Evolutionary conservation across 129 eudicot species (phyloP).

Genomic region (Flaveria trinervia): DNA sequence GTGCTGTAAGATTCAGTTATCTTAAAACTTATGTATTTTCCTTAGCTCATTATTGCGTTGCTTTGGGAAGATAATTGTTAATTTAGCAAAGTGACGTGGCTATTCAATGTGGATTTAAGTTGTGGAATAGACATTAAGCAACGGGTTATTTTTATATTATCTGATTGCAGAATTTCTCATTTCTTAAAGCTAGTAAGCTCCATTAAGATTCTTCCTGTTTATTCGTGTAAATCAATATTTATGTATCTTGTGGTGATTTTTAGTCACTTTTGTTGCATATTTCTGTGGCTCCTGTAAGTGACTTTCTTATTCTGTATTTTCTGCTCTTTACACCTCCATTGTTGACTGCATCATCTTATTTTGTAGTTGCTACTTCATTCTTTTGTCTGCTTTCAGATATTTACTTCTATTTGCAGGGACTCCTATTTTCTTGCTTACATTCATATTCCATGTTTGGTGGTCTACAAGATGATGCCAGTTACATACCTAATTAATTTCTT

Average conservation of each 20-base stretch:
- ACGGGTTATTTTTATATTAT: neutral
- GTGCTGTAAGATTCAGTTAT: conserved; percentile 57
- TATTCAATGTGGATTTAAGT: neutral
- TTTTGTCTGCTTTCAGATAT: neutral
- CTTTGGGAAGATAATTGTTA: conserved; percentile 6
- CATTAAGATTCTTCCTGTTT: neutral
- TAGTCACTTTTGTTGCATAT: neutral
- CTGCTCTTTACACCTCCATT: neutral
- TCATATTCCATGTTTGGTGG: neutral
- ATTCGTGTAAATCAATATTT: neutral
- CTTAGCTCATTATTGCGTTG: neutral
- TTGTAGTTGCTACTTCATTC: neutral
- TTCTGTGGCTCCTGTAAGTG: neutral
- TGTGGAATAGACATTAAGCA: neutral
- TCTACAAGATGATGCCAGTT: neutral
- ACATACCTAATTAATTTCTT: neutral
- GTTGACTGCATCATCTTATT: neutral
- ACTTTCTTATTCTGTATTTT: neutral
- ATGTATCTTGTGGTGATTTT: neutral
- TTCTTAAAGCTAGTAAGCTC: neutral
- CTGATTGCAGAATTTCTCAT: neutral
- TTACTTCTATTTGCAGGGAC: neutral
- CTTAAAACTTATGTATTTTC: conserved; percentile 5
- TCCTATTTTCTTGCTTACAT: conserved; percentile 2
- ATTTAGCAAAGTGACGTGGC: conserved; percentile 5